Conservation (phyloP, 2,329 filamentous ascomycete genomes). For the Ophiognomonia clavigignenti-juglandacearum region DNA sequence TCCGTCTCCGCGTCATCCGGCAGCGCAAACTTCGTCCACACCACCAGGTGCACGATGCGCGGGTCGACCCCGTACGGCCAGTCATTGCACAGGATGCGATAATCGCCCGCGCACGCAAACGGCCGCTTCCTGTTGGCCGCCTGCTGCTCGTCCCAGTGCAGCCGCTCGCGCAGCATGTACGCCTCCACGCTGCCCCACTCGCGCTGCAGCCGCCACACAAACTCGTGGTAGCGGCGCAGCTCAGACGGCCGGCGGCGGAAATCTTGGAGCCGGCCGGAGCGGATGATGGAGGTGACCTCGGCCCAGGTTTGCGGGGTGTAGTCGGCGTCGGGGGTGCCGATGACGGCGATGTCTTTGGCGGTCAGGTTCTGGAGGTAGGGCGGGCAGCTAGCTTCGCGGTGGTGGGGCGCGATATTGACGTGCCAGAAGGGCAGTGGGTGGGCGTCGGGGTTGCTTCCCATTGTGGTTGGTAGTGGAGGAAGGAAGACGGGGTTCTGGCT, state of each 20-base stretch:
- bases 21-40: conserved; percentile 88
- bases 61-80: conserved; percentile 87
- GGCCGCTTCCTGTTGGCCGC: conserved; percentile 28
- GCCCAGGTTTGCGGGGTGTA: conserved; percentile 66
- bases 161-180: conserved; percentile 66
- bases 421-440: conserved; percentile 67
- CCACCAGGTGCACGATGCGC: conserved; percentile 76
- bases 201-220: conserved; percentile 56
- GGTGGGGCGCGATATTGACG: conserved; percentile 63
- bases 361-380: conserved; percentile 59
- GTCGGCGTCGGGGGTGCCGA: conserved; percentile 64
- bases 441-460: conserved; percentile 29
- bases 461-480: conserved; percentile 18
- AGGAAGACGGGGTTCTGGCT: too few species aligned
- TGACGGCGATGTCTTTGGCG: conserved; percentile 64
- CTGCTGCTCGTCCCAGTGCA: conserved; percentile 60
- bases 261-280: conserved; percentile 62
- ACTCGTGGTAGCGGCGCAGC: conserved; percentile 72
- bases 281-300: conserved; percentile 59
- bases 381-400: conserved; percentile 65
- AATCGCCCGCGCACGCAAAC: conserved; percentile 48
- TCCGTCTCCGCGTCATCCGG: conserved; percentile 61
- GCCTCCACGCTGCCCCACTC: conserved; percentile 72
- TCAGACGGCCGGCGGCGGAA: conserved; percentile 77
- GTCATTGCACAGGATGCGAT: conserved; percentile 80